phyloP scores from a whole-genome alignment of 192 early-diverging fungal species.

The Coemansia sp. region DNA sequence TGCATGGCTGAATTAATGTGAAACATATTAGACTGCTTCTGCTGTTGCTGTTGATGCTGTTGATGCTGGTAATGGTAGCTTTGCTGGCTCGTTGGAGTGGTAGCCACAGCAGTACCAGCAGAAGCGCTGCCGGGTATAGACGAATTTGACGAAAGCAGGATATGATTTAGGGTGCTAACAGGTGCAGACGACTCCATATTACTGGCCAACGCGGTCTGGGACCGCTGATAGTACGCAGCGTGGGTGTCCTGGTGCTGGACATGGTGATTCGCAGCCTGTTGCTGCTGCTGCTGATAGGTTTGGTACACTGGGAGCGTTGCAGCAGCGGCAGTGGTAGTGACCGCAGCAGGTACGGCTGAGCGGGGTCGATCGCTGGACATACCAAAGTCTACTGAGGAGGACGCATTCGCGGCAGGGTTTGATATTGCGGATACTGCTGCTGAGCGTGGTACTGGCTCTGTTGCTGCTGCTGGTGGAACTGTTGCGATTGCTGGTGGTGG shows the following conservation, averaged over 20 bases:
- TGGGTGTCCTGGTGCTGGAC: slow-evolving; percentile 7
- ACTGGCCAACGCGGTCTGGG: not conserved
- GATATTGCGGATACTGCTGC: slow-evolving; percentile 50
- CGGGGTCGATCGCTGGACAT: not conserved
- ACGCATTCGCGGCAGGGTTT: slow-evolving; percentile 46
- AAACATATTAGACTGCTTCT: slow-evolving; percentile 20
- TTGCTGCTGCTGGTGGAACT: slow-evolving; percentile 15
- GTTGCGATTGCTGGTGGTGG: slow-evolving; percentile 23
- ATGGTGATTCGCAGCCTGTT: slow-evolving; percentile 13
- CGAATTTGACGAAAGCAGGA: slow-evolving; percentile 21
- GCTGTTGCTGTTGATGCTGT: slow-evolving; percentile 12
- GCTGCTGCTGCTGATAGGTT: slow-evolving; percentile 6
- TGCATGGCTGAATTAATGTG: slow-evolving; percentile 30
- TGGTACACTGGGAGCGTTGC: slow-evolving; percentile 12
- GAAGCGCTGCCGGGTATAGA: not conserved
- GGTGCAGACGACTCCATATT: slow-evolving; percentile 1
- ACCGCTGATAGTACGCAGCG: not conserved
- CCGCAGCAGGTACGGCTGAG: not conserved
- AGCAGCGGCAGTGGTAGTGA: not conserved
- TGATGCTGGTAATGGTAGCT: slow-evolving; percentile 7
- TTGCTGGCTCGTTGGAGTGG: slow-evolving; percentile 4
- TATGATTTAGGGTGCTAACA: not conserved
- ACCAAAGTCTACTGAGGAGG: slow-evolving; percentile 34
- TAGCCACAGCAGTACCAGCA: not conserved
- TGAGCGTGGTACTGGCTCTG: slow-evolving; percentile 20